Base-by-base conservation (phyloP, 176 grass and related monocot genomes). In the Puya raimondii region DNA sequence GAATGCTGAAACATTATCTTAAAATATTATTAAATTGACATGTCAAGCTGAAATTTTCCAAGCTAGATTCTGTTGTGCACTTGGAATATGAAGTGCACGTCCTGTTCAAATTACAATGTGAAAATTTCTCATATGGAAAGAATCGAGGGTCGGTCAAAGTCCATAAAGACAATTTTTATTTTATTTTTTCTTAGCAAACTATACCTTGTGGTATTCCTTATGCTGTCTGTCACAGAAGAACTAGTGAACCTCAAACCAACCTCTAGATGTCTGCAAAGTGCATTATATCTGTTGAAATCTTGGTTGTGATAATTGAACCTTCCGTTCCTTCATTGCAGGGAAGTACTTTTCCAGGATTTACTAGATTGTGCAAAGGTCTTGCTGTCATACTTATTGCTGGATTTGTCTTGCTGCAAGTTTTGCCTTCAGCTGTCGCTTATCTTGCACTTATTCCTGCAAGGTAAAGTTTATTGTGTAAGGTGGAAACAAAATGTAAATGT, bases 301-400 rank as follows among this genome's bases (percentile, higher is more conserved):
- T 61, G 8, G 33, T 59, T 53, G 8, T 63, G 18, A 61, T 61
- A 21, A 61, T 72, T 42, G 33, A 42, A 42, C 53, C 10, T 49
- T 0, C 22, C 33, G 16, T 50, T 63, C 22, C 53, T 47, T 75
- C 29, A 76, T 79, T 92, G 80, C 74, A 97, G 94, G 80, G 82
- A 9, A 79, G 72, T 50, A 82, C 80, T 58, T 90, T 93, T 78
- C 85, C 87, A 68, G 94, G 94, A 72, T 97, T 84, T 74, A 97
- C 94, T 4, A 85, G 83, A 69, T 74, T 97, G 33, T 97, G 94
- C 82, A 97, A 97, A 69, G 94, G 94, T 50, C 89, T 97, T 13
- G 80, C 84, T 16, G 77, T 97, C 22, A 64, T 97, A 66, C 72
- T 97, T 71, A 29, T 97, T 51, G 73, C 81, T 23, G 82, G 88